phyloP scores from a whole-genome alignment of 352 stramenopile species.

The Globisporangium paddicum region DNA sequence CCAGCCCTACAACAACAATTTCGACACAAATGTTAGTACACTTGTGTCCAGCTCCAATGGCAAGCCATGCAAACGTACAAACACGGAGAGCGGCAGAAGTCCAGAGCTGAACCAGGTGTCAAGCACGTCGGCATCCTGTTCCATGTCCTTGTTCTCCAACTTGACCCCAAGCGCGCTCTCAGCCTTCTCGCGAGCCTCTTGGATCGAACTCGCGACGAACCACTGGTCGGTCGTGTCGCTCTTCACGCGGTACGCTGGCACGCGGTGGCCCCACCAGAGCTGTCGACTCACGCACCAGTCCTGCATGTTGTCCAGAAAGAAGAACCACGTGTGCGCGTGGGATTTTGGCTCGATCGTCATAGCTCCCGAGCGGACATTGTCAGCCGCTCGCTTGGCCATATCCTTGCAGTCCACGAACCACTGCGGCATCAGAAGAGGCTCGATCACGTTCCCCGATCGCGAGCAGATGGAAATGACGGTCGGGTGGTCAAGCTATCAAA shows the following conservation, averaged over 20 bases:
- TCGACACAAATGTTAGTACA: conserved; percentile 33
- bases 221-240: conserved; percentile 63
- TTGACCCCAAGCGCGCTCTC: conserved; percentile 71
- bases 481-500: conserved; percentile 55
- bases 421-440: conserved; percentile 98
- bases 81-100: conserved; percentile 91
- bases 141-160: conserved; percentile 77
- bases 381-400: conserved; percentile 93
- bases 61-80: conserved; percentile 27
- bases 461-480: conserved; percentile 94
- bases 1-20: conserved; percentile 79
- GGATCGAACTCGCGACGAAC: conserved; percentile 93
- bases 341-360: conserved; percentile 94
- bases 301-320: conserved; percentile 98
- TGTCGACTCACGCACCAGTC: conserved; percentile 99
- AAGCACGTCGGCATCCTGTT: conserved; percentile 98
- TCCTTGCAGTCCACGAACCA: conserved; percentile 94
- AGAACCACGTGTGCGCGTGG: conserved; percentile 95
- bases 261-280: conserved; percentile 99
- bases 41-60: neutral
- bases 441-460: conserved; percentile 97
- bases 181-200: conserved; percentile 89
- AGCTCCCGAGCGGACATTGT: conserved; percentile 93
- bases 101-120: conserved; percentile 99
- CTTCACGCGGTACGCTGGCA: conserved; percentile 95